A percentile compares a stretch with the other conserved stretches of the same genome.
These are phyloP conservation scores for Cercospora beticola DNA, from an alignment of 2,329 filamentous ascomycete genomes.

Conservation along the genomic window DNA sequence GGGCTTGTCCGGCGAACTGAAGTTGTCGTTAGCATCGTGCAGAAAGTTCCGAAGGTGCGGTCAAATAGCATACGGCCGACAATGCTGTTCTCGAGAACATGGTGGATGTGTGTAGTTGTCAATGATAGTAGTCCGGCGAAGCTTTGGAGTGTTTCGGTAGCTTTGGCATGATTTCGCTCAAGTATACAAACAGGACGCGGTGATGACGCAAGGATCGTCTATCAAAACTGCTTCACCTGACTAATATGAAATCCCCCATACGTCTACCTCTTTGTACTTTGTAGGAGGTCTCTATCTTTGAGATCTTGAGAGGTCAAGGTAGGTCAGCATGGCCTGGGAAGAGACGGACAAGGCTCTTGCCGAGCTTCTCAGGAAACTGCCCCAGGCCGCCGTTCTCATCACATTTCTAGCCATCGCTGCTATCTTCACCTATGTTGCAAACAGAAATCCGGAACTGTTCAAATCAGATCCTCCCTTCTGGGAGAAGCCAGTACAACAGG, in stretches of 20 bases:
- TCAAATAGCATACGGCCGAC: slow-evolving; percentile 25
- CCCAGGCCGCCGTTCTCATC: slow-evolving; percentile 4
- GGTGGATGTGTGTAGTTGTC: slow-evolving; percentile 16
- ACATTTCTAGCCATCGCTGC: not conserved
- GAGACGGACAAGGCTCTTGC: slow-evolving; percentile 22
- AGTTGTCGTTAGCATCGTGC: not conserved
- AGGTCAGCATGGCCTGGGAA: slow-evolving; percentile 7
- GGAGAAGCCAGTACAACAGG: not conserved
- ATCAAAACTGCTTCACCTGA: slow-evolving; percentile 1
- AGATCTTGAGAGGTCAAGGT: not conserved
- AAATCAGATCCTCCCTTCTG: not conserved
- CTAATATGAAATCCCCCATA: not conserved
- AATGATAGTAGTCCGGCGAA: not conserved
- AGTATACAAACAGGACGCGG: not conserved
- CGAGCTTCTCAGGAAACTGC: slow-evolving; percentile 6
- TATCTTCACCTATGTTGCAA: slow-evolving; percentile 1
- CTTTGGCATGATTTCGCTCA: slow-evolving; percentile 2
- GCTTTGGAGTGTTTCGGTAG: not conserved
- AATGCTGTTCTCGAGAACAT: slow-evolving; percentile 37
- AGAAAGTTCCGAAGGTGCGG: not conserved
- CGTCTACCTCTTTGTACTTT: not conserved
- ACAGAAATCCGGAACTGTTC: not conserved
- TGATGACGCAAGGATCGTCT: slow-evolving; percentile 12
- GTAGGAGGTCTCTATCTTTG: not conserved
- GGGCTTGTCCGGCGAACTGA: slow-evolving; percentile 50